phyloP scores from a whole-genome alignment of 345 rosid genomes.

The Schrenkiella parvula region DNA sequence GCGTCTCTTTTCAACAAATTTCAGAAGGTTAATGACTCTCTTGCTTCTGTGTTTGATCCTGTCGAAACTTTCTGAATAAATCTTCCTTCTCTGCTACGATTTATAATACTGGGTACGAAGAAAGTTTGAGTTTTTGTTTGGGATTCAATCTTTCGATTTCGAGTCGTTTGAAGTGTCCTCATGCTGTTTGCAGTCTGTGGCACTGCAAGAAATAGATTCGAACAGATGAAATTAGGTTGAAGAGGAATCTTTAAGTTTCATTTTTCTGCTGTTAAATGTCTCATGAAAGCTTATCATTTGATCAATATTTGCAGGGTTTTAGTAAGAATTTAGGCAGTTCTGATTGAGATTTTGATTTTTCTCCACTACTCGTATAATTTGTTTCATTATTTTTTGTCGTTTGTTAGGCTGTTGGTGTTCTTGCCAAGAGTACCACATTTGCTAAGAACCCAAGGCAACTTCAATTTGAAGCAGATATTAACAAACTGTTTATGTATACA shows the following conservation, averaged over 20 bases:
- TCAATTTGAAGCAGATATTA: slow-evolving; percentile 80
- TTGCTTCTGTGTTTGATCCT: slow-evolving; percentile 14
- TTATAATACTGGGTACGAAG: neutral
- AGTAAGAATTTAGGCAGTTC: neutral
- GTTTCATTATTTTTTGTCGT: slow-evolving; percentile 24
- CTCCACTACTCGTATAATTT: neutral
- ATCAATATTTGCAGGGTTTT: slow-evolving; percentile 12
- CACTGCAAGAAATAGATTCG: neutral
- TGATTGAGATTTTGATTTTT: neutral
- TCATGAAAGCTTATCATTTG: neutral
- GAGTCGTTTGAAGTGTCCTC: neutral
- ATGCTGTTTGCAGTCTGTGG: neutral
- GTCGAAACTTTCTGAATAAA: neutral
- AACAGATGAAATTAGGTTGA: slow-evolving; percentile 3
- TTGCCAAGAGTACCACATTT: slow-evolving; percentile 69
- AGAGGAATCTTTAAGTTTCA: neutral
- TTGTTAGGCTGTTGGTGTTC: slow-evolving; percentile 62
- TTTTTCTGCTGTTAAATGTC: neutral
- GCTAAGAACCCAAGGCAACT: slow-evolving; percentile 73
- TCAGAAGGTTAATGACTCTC: slow-evolving; percentile 28
- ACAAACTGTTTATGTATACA: slow-evolving; percentile 77
- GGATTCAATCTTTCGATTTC: neutral
- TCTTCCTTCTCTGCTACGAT: neutral
- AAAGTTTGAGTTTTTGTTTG: slow-evolving; percentile 1
- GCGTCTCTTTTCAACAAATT: slow-evolving; percentile 36